Conservation (phyloP, 163 green algal species). For the Trebouxiophyceae sp. region DNA sequence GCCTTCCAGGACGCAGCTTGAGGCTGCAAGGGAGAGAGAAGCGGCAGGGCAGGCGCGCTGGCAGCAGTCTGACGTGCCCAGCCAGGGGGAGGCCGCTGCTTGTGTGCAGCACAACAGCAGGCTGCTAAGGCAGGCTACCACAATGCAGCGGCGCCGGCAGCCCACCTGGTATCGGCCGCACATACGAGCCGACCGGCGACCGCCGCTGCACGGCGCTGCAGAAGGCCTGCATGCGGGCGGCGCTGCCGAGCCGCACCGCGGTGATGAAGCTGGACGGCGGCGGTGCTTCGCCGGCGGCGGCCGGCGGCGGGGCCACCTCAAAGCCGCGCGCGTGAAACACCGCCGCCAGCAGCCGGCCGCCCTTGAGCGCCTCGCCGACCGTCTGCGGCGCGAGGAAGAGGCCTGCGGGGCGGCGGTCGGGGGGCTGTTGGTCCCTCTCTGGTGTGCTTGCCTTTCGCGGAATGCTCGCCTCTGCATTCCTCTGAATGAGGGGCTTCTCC, state of each 20-base stretch:
- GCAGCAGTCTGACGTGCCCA: too few relatives aligned
- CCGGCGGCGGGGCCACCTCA: slow-evolving; percentile 27
- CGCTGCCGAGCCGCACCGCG: slow-evolving; percentile 65
- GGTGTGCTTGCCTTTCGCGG: too few relatives aligned
- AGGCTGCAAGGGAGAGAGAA: too few relatives aligned
- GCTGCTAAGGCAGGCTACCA: too few relatives aligned
- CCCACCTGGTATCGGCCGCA: slow-evolving; percentile 74
- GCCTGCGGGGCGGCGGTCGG: slow-evolving; percentile 28
- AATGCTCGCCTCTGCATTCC: too few relatives aligned
- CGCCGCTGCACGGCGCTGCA: slow-evolving; percentile 73
- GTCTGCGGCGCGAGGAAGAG: slow-evolving; percentile 82
- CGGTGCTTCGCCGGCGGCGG: neutral
- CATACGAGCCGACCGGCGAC: slow-evolving; percentile 81
- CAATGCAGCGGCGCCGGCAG: too few relatives aligned
- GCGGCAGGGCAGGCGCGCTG: too few relatives aligned
- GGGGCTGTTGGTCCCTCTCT: neutral
- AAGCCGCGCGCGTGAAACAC: slow-evolving; percentile 50
- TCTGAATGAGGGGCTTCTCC: too few relatives aligned
- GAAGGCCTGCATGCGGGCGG: slow-evolving; percentile 73
- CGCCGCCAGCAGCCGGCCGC: slow-evolving; percentile 70
- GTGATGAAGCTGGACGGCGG: slow-evolving; percentile 79
- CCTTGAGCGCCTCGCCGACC: slow-evolving; percentile 89
- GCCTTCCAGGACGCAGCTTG: too few relatives aligned
- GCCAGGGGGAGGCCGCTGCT: too few relatives aligned
- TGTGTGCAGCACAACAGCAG: too few relatives aligned